Percentiles rank a stretch among this genome's conserved stretches.
Conservation (phyloP, 257 asterid species). For the Handroanthus guayacan region DNA sequence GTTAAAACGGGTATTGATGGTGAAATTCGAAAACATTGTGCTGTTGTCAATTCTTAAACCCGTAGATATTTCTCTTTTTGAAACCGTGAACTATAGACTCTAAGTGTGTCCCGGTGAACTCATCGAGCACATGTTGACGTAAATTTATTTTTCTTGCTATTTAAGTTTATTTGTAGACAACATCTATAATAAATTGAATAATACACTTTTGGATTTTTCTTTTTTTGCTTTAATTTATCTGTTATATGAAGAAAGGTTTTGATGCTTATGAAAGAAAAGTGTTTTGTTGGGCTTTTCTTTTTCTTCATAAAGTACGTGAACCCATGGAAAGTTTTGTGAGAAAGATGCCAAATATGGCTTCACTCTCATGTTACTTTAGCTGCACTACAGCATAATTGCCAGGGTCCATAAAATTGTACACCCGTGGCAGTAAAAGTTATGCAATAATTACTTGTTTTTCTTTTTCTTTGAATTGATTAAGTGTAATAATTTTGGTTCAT, state of each 20-base stretch:
- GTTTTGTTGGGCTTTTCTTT: not conserved
- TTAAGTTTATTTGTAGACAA: too few species aligned
- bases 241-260: not conserved
- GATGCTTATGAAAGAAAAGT: not conserved
- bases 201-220: too few species aligned
- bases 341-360: not conserved
- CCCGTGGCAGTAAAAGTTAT: not conserved
- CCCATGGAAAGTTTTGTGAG: not conserved
- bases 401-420: not conserved
- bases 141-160: too few species aligned
- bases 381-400: not conserved
- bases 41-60: slow-evolving; percentile 46
- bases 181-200: too few species aligned
- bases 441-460: too few species aligned
- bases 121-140: too few species aligned
- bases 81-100: too few species aligned
- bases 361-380: not conserved
- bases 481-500: too few species aligned
- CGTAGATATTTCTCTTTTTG: not conserved
- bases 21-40: slow-evolving; percentile 57
- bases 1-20: slow-evolving; percentile 59
- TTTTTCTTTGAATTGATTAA: too few species aligned
- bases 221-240: not conserved
- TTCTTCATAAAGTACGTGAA: too few species aligned
- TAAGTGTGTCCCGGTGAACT: too few species aligned